Base-by-base conservation (phyloP, 1,139 yeast genomes). In the Lodderomyces orthopsilosis region DNA sequence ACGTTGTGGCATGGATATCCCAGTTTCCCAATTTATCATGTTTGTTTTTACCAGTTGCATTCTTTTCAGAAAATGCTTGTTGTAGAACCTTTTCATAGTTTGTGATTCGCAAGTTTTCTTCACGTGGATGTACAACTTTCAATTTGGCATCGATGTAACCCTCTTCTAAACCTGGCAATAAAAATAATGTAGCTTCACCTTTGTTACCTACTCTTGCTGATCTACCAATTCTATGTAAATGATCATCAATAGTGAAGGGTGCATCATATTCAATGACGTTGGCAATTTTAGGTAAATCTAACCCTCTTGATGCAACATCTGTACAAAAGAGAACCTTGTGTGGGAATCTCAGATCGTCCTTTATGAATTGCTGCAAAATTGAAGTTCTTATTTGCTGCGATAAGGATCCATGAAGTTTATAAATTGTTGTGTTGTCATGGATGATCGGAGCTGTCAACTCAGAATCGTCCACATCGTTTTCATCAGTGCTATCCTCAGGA, bases 1-100 rank as follows among this genome's bases (percentile, higher is more conserved):
- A 91, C 1, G 96, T 89, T 0, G 99, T 93, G 3, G 97, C 98
- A 58, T 87, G 91, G 24, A 83, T 81, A 61, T 91, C 97, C 98
- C 98, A 94, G 41, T 81, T 77, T 46, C 73, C 65, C 48, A 63
- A 52, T 52, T 66, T 63, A 18, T 58, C 55, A 38, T 63, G 70
- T 6, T 55, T 54, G 41, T 55, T 54, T 4, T 40, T 47, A 45
- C 33, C 50, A 3, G 42, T 48, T 33, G 66, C 68, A 7, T 78
- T 83, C 2, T 43, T 49, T 36, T 68, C 69, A 8, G 78, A 83
- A 62, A 87, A 88, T 0, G 91, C 90, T 8, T 73, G 68, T 53
- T 79, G 74, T 75, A 70, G 47, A 69, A 66, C 41, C 60, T 70
- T 52, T 72, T 75, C 95, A 53, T 79, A 81, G 30, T 65, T 59